A percentile compares a stretch with the other conserved stretches of the same genome.
Conservation (phyloP, 73 alveolate genomes). For the Paramecium primaurelia region DNA sequence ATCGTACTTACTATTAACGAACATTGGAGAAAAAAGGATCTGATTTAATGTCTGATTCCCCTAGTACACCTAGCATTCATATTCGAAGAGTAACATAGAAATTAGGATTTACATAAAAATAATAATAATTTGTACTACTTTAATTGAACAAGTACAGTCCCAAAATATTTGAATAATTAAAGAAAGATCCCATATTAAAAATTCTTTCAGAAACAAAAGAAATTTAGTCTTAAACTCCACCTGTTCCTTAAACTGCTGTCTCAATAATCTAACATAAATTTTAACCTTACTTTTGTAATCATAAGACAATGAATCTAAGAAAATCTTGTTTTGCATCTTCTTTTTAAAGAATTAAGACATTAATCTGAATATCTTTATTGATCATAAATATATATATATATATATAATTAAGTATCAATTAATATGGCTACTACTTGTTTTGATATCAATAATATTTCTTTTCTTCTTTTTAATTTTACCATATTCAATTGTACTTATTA, state of each 20-base stretch:
- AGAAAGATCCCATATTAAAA: neutral
- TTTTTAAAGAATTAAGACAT: neutral
- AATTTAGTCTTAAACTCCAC: neutral
- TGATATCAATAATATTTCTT: neutral
- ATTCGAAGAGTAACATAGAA: neutral
- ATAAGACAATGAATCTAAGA: neutral
- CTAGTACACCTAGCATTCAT: neutral
- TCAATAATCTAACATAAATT: neutral
- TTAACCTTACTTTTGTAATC: neutral
- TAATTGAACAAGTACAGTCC: neutral
- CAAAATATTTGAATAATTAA: neutral
- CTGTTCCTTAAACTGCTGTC: neutral
- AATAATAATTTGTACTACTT: neutral
- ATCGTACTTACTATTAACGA: conserved; percentile 10
- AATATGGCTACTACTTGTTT: neutral
- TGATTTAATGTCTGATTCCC: neutral
- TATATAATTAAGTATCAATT: neutral
- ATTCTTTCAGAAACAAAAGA: neutral
- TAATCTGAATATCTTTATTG: neutral
- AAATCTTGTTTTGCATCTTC: neutral
- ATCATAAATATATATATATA: neutral
- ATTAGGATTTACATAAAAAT: neutral
- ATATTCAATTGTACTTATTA: neutral
- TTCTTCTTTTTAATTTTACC: neutral
- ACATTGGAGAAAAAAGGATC: neutral